Evolutionary conservation across 345 rosid genomes (phyloP).

Genomic region (Murraya koenigii): DNA sequence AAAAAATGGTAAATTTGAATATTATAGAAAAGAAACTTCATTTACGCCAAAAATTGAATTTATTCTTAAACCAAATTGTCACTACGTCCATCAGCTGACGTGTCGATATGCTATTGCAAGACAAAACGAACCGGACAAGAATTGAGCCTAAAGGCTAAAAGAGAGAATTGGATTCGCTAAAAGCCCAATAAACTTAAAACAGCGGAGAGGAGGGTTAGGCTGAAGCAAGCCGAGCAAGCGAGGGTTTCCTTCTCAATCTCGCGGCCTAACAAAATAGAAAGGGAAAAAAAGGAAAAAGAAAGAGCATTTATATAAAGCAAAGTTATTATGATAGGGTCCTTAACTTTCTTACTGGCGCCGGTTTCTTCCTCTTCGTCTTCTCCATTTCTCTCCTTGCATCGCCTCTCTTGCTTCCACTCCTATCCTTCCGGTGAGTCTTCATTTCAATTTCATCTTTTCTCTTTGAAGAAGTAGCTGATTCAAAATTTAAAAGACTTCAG

Average conservation of each 20-base stretch:
- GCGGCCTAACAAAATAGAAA: background rate
- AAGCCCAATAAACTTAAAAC: background rate
- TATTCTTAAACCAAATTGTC: no score
- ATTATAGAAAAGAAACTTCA: no score
- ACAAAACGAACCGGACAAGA: background rate
- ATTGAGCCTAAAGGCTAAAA: background rate
- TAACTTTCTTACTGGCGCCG: conserved; percentile 38
- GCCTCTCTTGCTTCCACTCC: conserved; percentile 27
- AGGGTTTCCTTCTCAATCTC: background rate
- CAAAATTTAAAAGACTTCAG: background rate
- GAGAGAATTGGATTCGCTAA: background rate
- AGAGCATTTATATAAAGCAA: no score
- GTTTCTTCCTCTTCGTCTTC: conserved; percentile 34
- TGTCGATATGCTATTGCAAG: background rate
- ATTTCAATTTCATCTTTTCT: no score
- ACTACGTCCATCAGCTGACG: no score
- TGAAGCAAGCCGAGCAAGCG: background rate
- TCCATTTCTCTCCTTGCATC: conserved; percentile 37
- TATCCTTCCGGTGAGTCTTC: conserved; percentile 46
- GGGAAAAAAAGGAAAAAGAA: no score
- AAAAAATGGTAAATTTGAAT: no score
- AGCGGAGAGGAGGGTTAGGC: background rate
- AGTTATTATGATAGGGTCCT: conserved; percentile 28
- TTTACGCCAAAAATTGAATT: no score
- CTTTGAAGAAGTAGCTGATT: background rate